Conservation (phyloP, 1,284 basidiomycete species). For the Pseudozyma sp. region DNA sequence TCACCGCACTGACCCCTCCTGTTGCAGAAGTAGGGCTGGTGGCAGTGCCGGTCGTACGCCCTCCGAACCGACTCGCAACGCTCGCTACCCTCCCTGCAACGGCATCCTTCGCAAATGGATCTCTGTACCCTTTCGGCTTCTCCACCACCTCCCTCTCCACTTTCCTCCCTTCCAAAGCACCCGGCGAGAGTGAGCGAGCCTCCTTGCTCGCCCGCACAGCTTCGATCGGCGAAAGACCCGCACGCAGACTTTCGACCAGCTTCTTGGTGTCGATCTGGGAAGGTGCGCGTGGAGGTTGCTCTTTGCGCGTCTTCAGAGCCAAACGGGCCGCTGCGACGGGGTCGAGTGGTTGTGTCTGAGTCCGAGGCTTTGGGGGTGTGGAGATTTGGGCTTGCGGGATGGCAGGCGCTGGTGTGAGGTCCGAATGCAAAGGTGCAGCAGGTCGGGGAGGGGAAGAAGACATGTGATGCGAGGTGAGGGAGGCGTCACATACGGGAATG, state of each 20-base stretch:
- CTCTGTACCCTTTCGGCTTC: constrained; percentile 13
- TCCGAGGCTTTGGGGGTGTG: background rate
- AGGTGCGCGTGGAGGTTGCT: constrained; percentile 5
- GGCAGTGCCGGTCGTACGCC: constrained; percentile 1
- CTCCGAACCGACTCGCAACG: constrained; percentile 55
- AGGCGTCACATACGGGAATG: constrained; percentile 19
- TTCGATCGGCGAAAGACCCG: constrained; percentile 34
- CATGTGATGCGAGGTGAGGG: background rate
- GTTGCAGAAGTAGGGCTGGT: no score
- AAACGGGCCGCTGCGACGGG: constrained; percentile 35
- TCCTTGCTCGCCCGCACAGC: constrained; percentile 42
- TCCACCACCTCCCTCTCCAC: background rate
- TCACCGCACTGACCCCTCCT: background rate
- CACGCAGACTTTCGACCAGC: constrained; percentile 43
- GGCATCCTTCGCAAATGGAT: constrained; percentile 58
- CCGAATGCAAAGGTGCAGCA: no score
- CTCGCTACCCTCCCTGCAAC: constrained; percentile 55
- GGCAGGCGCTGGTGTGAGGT: background rate
- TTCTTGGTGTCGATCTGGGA: constrained; percentile 43
- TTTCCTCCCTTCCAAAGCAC: background rate
- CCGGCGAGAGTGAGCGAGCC: background rate
- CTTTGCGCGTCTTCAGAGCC: constrained; percentile 30
- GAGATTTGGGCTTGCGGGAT: background rate
- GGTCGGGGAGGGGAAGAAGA: no score
- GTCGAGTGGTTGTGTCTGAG: constrained; percentile 10